phyloP scores from a whole-genome alignment of 345 rosid species.

The Rhodomyrtus tomentosa region DNA sequence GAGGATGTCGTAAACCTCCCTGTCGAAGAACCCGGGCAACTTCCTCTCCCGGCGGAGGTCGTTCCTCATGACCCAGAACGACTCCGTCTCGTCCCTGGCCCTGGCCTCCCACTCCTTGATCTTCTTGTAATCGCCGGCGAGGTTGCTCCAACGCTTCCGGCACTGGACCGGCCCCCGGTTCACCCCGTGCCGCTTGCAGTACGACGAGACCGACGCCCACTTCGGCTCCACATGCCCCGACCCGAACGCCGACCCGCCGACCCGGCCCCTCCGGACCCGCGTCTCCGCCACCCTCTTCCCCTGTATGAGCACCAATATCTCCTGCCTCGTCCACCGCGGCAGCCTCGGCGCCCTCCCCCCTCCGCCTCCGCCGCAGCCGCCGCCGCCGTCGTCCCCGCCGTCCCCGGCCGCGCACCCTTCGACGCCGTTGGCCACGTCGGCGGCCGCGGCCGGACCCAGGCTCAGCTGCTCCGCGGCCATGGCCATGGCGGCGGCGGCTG shows the following conservation, averaged over 20 bases:
- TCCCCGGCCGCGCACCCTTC: not conserved
- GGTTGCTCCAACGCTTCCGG: conserved; percentile 95
- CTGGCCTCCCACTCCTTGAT: conserved; percentile 87
- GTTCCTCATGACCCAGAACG: conserved; percentile 95
- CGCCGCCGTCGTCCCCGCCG: conserved; percentile 24
- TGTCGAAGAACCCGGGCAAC: conserved; percentile 89
- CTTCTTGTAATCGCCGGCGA: conserved; percentile 95
- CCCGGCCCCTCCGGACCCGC: conserved; percentile 66
- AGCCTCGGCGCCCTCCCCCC: conserved; percentile 53
- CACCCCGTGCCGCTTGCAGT: conserved; percentile 83
- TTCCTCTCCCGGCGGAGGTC: conserved; percentile 75
- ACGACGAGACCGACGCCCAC: conserved; percentile 91
- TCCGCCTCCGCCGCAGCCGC: conserved; percentile 40
- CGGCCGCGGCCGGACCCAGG: conserved; percentile 5
- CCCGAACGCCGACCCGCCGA: conserved; percentile 39
- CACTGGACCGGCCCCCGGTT: conserved; percentile 98
- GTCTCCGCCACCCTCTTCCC: conserved; percentile 94
- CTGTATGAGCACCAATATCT: conserved; percentile 85
- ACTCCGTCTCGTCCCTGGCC: conserved; percentile 58
- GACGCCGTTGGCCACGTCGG: conserved; percentile 11
- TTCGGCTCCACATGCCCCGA: conserved; percentile 75
- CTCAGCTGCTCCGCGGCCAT: conserved; percentile 52
- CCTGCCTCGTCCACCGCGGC: conserved; percentile 98
- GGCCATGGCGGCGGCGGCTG: conserved; percentile 23
- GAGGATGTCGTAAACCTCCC: conserved; percentile 83